Base-by-base conservation (phyloP, 2,329 filamentous ascomycete genomes). In the Sclerotinia glacialis region DNA sequence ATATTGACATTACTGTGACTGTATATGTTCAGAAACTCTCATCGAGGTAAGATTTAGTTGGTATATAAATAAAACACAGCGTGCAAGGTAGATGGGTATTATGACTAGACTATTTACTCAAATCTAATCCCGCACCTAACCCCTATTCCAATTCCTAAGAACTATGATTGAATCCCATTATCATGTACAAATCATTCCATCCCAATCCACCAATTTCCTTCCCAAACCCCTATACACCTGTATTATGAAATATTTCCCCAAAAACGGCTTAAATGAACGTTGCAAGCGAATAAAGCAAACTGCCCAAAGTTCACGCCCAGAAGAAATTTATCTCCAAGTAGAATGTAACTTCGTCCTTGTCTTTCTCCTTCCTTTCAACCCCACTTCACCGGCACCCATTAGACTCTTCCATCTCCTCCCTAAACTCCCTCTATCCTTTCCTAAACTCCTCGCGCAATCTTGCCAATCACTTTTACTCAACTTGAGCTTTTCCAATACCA, bases 381-480 rank as follows among this genome's bases (percentile, higher is more conserved):
- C 86, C 28, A 89, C 79, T 37, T 88, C 85, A 64, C 86, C 86
- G 67, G 79, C 80, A 53, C 80, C 76, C 76, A 89, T 82, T 46
- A 90, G 78, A 66, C 82, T 87, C 79, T 84, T 86, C 87, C 87
- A 90, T 71, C 87, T 79, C 61, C 82, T 79, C 52, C 83, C 83
- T 55, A 88, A 79, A 67, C 81, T 84, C 67, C 81, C 79, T 62
- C 84, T 80, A 76, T 88, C 85, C 72, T 83, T 85, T 69, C 87
- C 86, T 9, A 89, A 79, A 70, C 81, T 86, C 67, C 85, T 81
- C 53, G 86, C 87, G 75, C 86, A 89, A 74, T 89, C 86, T 67
- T 88, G 85, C 87, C 86, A 89, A 67, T 89, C 86, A 61, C 82
- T 80, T 77, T 86, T 88, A 71, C 83, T 83, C 28, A 90, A 80